Conservation (phyloP, 768 basidiomycete genomes). For the Tricholoma sp. region DNA sequence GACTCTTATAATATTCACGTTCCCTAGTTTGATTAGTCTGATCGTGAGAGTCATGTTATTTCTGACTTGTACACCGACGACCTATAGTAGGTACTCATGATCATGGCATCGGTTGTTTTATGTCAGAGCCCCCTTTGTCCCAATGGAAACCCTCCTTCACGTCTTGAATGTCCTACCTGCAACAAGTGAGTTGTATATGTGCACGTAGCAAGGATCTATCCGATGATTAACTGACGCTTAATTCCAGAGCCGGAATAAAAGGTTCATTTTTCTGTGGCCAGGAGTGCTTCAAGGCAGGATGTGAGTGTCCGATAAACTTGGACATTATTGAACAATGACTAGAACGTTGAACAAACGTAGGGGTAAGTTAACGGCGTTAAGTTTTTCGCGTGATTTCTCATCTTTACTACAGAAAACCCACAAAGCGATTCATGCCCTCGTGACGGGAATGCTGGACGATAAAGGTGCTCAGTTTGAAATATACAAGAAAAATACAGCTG, state of each 20-base stretch:
- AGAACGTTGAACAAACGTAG: constrained; percentile 8
- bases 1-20: not conserved
- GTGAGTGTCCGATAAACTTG: constrained; percentile 45
- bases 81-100: not conserved
- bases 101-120: constrained; percentile 24
- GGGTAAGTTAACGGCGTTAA: constrained; percentile 18
- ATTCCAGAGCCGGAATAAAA: constrained; percentile 64
- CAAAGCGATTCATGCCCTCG: constrained; percentile 70
- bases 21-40: not conserved
- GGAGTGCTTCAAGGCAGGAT: constrained; percentile 93
- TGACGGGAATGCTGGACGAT: constrained; percentile 16
- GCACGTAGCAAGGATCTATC: not conserved
- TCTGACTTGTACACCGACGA: not conserved
- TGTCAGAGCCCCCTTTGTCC: constrained; percentile 72
- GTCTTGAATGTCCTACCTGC: constrained; percentile 91
- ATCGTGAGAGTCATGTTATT: not conserved
- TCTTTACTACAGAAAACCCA: constrained; percentile 63
- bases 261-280: constrained; percentile 93
- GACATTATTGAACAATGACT: constrained; percentile 1
- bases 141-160: constrained; percentile 80
- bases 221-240: constrained; percentile 9
- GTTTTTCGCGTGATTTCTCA: not conserved
- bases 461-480: constrained; percentile 20
- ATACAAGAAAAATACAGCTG: not conserved
- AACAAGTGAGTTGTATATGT: constrained; percentile 59